Evolutionary conservation across 2,329 filamentous ascomycete species (phyloP).

Genomic region (Botrytis cinerea): DNA sequence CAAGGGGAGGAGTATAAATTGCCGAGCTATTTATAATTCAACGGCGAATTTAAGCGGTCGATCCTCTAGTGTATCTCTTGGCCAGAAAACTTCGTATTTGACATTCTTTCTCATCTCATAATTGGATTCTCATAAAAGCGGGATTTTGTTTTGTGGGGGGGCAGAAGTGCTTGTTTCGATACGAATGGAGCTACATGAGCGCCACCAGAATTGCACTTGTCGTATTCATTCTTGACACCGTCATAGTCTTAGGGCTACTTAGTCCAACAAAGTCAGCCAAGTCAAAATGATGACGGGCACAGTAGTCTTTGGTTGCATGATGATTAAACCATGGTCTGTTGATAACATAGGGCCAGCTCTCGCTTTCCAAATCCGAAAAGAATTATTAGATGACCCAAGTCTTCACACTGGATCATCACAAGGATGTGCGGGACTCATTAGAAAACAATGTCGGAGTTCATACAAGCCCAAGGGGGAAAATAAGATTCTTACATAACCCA

Average conservation of each 20-base stretch:
- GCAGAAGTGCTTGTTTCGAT: background rate
- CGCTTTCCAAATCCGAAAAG: background rate
- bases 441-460: background rate
- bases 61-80: background rate
- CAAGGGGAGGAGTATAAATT: background rate
- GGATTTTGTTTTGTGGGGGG: background rate
- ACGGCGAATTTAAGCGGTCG: background rate
- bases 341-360: background rate
- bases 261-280: background rate
- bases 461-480: background rate
- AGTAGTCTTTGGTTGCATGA: background rate
- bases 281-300: background rate
- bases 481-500: background rate
- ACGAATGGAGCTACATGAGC: background rate
- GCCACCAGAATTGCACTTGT: background rate
- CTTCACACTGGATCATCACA: background rate
- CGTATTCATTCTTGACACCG: background rate
- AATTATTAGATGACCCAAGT: background rate
- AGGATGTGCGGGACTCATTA: background rate
- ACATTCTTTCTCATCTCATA: background rate
- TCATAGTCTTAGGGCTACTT: background rate
- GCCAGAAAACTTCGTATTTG: background rate
- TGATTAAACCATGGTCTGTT: background rate
- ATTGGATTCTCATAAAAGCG: background rate
- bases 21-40: background rate